Evolutionary conservation across 805 yeast species (phyloP), one percentile per base, ranked within the genome.

Genomic region (Babjeviella inositovora): DNA sequence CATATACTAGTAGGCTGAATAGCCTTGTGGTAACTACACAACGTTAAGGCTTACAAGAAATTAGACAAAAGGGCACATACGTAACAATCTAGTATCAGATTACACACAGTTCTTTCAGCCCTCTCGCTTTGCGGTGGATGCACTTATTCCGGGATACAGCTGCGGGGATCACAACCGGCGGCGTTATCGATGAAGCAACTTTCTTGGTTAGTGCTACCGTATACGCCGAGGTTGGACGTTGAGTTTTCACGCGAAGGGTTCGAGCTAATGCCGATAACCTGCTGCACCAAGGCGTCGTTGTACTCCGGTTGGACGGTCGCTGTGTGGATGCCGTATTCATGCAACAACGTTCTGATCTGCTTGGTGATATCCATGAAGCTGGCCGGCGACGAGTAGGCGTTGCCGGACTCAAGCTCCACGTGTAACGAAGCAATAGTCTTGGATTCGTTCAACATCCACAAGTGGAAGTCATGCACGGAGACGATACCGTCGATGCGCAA

Each of bases 301-400:
- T 87, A 90, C 51, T 87, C 98, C 0, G 98, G 98, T 50, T 87
- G 98, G 23, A 90, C 85, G 2, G 98, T 87, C 11, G 87, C 93
- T 17, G 90, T 76, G 39, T 85, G 93, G 30, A 87, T 73, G 21
- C 93, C 94, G 41, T 73, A 75, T 14, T 62, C 70, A 38, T 81
- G 93, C 38, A 87, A 60, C 21, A 84, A 71, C 24, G 66, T 65
- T 45, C 90, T 69, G 25, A 87, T 87, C 27, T 66, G 63, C 23
- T 70, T 58, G 6, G 93, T 92, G 23, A 79, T 62, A n/a, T 51
- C 47, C 26, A 74, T 48, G 43, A 82, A 90, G 13, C 65, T 57
- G 26, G 62, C 67, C n/a, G 82, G 76, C 7, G 63, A 54, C n/a
- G n/a, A n/a, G n/a, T n/a, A n/a, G n/a, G n/a, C n/a, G n/a, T n/a